Evolutionary conservation across 2,329 filamentous ascomycete species (phyloP), one percentile per base, ranked within the genome.

Genomic region (Fusarium illudens): DNA sequence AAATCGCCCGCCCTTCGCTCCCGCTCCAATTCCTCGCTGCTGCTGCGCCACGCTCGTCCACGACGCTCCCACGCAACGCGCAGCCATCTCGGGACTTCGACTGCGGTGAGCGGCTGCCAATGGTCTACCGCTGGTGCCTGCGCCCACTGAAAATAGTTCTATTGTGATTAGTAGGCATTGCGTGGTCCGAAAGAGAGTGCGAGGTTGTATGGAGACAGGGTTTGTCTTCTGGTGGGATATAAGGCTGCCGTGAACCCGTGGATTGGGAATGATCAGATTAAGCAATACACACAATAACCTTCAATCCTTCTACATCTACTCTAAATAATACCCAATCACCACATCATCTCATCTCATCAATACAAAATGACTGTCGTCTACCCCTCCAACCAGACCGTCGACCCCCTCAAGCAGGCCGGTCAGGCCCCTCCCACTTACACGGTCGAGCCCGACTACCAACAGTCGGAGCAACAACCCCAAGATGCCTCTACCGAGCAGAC

Each of bases 401-500:
- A 71, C 30, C 72, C 72, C 19, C 58, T 66, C 10, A 72, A 74
- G 58, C 72, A 74, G 48, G 22, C 60, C 6, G 56, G 57, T 7
- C 73, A 75, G 51, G 55, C 48, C 48, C 60, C 57, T 56, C 73
- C 72, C 8, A 53, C 61, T 13, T 73, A 73, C 55, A 64, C 46
- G n/a, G 37, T 52, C 46, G 48, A 61, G 27, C 32, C 65, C 6
- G 63, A 69, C 11, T 46, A 25, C 19, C 57, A 42, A 22, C 62
- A 68, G 12, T 13, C 65, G 7, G 56, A 73, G 39, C 56, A 51
- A 3, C 48, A 62, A 17, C 25, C 57, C 20, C 44, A 13, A 39
- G 12, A 46, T 37, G 22, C 17, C 6, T n/a, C 50, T 15, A 34
- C 20, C 34, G 82, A 79, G 67, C 75, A 73, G 4, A 79, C 76